These are phyloP conservation scores for Russula sp. DNA, from an alignment of 768 basidiomycete species.

Conservation along the genomic window DNA sequence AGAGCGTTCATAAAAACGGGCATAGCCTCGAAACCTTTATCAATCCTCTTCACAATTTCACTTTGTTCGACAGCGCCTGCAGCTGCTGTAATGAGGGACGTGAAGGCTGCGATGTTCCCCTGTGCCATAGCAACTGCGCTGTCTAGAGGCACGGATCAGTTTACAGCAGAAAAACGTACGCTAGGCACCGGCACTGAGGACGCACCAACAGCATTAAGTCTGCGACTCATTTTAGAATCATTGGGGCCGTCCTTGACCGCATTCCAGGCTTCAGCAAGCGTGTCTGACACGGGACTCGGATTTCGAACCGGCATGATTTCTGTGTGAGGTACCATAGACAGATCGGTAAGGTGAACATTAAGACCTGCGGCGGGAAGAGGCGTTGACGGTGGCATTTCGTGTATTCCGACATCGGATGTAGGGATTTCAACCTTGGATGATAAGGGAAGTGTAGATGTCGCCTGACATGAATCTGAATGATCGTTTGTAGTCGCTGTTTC, in stretches of 20 bases:
- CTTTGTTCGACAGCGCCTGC: no score
- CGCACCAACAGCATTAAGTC: not conserved
- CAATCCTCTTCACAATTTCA: not conserved
- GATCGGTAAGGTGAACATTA: not conserved
- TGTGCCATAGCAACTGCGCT: not conserved
- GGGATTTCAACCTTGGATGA: no score
- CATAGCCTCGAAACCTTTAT: constrained; percentile 5
- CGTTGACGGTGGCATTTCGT: not conserved
- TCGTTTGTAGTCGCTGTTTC: no score
- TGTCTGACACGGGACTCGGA: constrained; percentile 1
- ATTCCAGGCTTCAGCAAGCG: not conserved
- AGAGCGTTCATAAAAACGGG: constrained; percentile 28
- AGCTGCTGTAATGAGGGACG: no score
- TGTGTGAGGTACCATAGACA: not conserved
- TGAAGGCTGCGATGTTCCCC: not conserved
- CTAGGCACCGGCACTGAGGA: not conserved
- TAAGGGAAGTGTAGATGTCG: no score
- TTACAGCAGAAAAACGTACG: no score
- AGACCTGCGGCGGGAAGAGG: not conserved
- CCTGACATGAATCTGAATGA: no score
- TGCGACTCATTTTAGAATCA: not conserved
- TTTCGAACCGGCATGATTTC: not conserved
- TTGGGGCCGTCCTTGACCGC: not conserved
- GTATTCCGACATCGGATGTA: no score
- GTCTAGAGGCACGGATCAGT: not conserved